Evolutionary conservation across 176 grass and related monocot species (phyloP).

Genomic region (Oryza punctata): DNA sequence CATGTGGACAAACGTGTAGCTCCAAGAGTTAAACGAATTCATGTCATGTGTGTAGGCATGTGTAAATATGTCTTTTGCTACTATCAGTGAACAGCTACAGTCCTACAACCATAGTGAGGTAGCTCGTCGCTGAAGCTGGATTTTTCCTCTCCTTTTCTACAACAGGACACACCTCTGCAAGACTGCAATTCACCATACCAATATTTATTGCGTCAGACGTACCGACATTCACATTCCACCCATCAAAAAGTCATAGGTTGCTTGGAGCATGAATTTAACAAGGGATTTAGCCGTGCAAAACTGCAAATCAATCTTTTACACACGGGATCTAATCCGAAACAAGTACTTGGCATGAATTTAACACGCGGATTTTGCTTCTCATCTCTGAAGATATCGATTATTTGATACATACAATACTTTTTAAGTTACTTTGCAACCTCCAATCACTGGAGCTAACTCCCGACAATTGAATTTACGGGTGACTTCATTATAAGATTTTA

Average conservation of each 20-base stretch:
- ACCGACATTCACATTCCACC: background rate
- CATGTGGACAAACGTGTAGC: background rate
- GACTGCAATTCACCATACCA: background rate
- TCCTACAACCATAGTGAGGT: background rate
- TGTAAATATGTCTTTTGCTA: background rate
- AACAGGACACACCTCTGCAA: background rate
- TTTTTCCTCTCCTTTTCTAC: background rate
- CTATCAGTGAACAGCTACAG: background rate
- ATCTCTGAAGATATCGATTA: no score
- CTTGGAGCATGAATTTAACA: background rate
- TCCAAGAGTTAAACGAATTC: background rate
- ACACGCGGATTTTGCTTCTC: background rate
- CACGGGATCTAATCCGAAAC: no score
- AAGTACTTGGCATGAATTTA: background rate
- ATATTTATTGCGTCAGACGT: background rate
- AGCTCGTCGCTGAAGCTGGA: background rate
- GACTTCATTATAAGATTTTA: no score
- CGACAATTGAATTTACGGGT: no score
- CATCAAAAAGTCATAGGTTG: background rate
- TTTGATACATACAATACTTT: no score
- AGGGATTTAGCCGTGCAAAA: background rate
- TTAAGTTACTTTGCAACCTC: no score
- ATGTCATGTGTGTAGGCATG: background rate
- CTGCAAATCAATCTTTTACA: no score
- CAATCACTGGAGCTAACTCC: no score